Evolutionary conservation across 768 basidiomycete species (phyloP), one percentile per base, ranked within the genome.

Genomic region (Mycena belliarum): DNA sequence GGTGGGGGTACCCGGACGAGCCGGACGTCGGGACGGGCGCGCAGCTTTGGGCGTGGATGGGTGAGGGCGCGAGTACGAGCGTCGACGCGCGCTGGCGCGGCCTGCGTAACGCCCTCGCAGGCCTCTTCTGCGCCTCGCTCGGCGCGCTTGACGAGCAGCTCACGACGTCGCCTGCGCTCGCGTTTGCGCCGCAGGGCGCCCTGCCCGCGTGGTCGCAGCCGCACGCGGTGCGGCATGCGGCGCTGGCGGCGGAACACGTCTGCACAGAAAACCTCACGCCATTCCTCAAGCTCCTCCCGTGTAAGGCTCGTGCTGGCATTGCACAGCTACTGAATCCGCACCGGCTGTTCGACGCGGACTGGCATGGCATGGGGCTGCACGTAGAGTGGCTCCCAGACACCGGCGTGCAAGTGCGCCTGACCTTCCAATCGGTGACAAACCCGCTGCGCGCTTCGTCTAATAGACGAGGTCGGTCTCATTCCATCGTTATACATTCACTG

Each of bases 261-360:
- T 99, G 96, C 69, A 98, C 96, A 6, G 97, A 98, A 69, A 98
- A 98, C 67, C 76, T 98, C 10, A 98, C 96, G 0, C 96, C 97
- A 0, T 97, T 98, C 74, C 80, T 98, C 56, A 94, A 96, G 69
- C 84, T 98, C 11, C 76, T 98, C 1, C 97, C 97, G 0, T 98
- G 96, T 78, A 93, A 97, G 68, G 86, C 91, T 6, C 75, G 81
- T 20, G 93, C 95, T 0, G 95, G 97, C 14, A 79, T 98, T 21
- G 91, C 93, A 0, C 77, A 73, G 16, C 79, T 98, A 23, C 76
- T 98, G 42, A 92, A 95, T 67, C 90, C 93, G 0, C 92, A 96
- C 64, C 81, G 79, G 4, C 73, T 96, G 4, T 95, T 98, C 64
- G 91, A 93, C 63, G 90, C 92, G 5, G 88, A 93, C 65, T 97